phyloP scores from a whole-genome alignment of 2,329 filamentous ascomycete species.

The Chaetomium olivaceum region DNA sequence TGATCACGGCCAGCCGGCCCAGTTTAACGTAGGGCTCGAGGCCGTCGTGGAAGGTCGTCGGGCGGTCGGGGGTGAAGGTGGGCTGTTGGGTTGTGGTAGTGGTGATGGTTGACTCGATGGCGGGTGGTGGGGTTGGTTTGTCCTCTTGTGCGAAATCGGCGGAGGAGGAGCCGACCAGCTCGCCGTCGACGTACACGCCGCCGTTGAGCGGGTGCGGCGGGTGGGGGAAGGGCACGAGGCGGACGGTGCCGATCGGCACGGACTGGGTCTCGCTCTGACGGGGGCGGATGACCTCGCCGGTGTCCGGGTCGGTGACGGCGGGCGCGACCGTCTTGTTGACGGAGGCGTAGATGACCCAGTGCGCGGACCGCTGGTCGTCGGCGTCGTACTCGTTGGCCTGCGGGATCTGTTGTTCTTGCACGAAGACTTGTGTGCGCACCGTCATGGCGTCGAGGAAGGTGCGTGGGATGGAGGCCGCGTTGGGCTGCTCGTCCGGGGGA shows the following conservation, averaged over 20 bases:
- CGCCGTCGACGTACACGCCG: conserved; percentile 50
- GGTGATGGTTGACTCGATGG: conserved; percentile 31
- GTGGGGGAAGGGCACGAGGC: conserved; percentile 81
- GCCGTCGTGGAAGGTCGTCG: conserved; percentile 57
- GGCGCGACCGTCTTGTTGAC: conserved; percentile 51
- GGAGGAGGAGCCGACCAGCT: conserved; percentile 35
- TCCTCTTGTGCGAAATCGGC: neutral
- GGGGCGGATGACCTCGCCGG: conserved; percentile 44
- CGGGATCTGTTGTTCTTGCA: conserved; percentile 58
- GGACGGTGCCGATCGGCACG: conserved; percentile 70
- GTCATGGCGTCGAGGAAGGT: conserved; percentile 65
- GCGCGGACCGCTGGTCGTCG: conserved; percentile 69
- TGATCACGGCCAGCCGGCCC: conserved; percentile 71
- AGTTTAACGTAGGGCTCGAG: conserved; percentile 80
- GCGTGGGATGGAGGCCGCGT: conserved; percentile 47
- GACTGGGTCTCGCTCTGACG: conserved; percentile 47
- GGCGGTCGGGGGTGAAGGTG: conserved; percentile 41
- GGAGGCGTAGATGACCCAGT: conserved; percentile 83
- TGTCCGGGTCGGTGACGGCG: conserved; percentile 45
- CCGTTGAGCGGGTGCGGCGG: conserved; percentile 59
- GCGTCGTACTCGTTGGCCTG: conserved; percentile 74
- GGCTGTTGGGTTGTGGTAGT: conserved; percentile 12
- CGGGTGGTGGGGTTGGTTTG: conserved; percentile 37
- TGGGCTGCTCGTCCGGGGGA: conserved; percentile 45
- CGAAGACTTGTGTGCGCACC: conserved; percentile 62